Evolutionary conservation across 2,329 filamentous ascomycete species (phyloP), one percentile per base, ranked within the genome.

Genomic region (Trichoderma brevicompactum): DNA sequence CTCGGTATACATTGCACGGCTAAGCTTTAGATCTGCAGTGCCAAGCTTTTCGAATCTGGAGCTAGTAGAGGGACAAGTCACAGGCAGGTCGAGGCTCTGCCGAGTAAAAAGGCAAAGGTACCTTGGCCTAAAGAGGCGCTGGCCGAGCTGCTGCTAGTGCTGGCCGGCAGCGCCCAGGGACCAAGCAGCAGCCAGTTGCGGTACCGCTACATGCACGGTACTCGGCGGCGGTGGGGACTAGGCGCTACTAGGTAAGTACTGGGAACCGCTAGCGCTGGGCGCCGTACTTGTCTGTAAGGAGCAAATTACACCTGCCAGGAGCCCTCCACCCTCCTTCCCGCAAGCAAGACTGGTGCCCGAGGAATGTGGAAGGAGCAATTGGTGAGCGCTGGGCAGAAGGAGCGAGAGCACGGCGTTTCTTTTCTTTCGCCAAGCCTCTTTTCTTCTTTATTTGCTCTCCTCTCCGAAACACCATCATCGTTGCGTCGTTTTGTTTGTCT

Each of bases 11-110:
- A 44, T 41, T 10, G 12, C 34, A 44, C 43, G 48, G 59, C 59
- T 36, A 62, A 62, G 59, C 59, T 62, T 62, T 34, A 23, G 59
- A 62, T 62, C 59, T 62, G n/a, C 59, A 53, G 48, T 38, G 59
- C 59, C 59, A 62, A 62, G 59, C 59, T 62, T 62, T 53, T 62
- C 38, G 58, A 62, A 62, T 62, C 59, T 62, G 59, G 59, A 62
- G 59, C 59, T 62, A 62, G 48, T 17, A 19, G 23, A 13, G n/a
- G 54, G 15, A 32, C 15, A 62, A 62, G 59, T 62, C 59, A 17
- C 17, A 15, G 12, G 28, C 38, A 62, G 53, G 48, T 62, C 48
- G 36, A 41, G 36, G 44, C 55, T 49, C 56, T 60, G 43, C 56
- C 19, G 56, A 9, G 15, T 32, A 5, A 3, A 7, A 34, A 8